Evolutionary conservation across 2,329 filamentous ascomycete genomes (phyloP), one percentile per base, ranked within the genome.

Genomic region (Elsinoe ampelina): DNA sequence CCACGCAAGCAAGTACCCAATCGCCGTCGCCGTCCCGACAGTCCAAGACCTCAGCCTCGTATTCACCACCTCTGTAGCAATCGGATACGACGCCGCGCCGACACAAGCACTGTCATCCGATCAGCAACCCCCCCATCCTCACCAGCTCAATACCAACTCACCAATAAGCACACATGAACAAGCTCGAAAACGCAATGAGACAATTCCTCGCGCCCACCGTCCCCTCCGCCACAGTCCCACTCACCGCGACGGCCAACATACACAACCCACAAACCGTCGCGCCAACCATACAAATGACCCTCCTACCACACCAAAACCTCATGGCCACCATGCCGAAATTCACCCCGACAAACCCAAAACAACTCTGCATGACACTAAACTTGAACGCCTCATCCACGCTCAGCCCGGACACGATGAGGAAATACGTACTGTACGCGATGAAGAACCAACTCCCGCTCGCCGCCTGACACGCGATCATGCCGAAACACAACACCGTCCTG

Each of bases 1-100:
- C 78, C 78, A 80, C 60, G 79, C 79, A 1, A 75, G 73, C 12
- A 80, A 68, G 64, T 81, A 81, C 0, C 76, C 78, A 17, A 79
- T 66, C 2, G 76, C 75, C 0, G 77, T 75, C 0, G 79, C 78
- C 1, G 69, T 64, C 30, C 79, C 79, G 55, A 82, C 80, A 0
- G 79, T 81, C 60, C 80, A 77, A 0, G 74, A 77, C 12, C 79
- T 75, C 6, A 81, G 71, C 2, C 77, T 61, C 8, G 68, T 68
- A 13, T 41, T 56, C 4, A 56, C 54, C 1, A 56, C 22, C 54
- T 56, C 54, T 36, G 72, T 63, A 80, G 79, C 0, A 77, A 79
- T 63, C 0, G 0, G 79, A 78, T 8, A 81, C 69, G 62, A 81
- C 78, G 50, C 79, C 78, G 10, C 77, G 77, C 0, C 75, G 76